Conservation (phyloP, 2,329 filamentous ascomycete genomes). For the Paracamarosporium sp. region DNA sequence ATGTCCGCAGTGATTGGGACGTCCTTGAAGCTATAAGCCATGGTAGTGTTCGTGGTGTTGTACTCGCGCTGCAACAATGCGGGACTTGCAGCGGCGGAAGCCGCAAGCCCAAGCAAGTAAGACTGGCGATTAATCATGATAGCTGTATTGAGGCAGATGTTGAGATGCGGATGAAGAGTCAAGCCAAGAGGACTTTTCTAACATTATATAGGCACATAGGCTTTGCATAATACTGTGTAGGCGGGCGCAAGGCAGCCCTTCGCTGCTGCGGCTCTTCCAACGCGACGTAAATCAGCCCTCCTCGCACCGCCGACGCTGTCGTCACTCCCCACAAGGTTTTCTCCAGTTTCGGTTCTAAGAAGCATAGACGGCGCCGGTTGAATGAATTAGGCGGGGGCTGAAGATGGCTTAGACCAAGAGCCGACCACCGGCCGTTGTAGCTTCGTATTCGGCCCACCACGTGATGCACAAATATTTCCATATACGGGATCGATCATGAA, state of each 20-base stretch:
- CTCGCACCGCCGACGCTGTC: neutral
- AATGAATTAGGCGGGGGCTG: neutral
- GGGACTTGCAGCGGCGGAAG: neutral
- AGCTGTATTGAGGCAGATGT: neutral
- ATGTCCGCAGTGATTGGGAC: slow-evolving; percentile 7
- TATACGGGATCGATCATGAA: neutral
- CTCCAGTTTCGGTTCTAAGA: neutral
- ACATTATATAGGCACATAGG: neutral
- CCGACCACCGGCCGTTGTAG: neutral
- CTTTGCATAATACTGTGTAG: neutral
- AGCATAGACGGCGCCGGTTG: neutral
- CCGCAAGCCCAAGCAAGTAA: neutral
- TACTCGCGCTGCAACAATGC: neutral
- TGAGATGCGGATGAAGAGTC: neutral
- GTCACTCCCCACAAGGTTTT: neutral
- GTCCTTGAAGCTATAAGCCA: slow-evolving; percentile 6
- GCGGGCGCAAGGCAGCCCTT: neutral
- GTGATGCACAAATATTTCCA: neutral
- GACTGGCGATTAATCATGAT: neutral
- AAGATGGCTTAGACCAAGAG: neutral
- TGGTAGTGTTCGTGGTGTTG: neutral
- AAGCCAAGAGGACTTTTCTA: too few relatives aligned
- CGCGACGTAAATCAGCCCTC: neutral
- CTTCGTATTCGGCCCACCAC: neutral
- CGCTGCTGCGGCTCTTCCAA: neutral